Conservation (phyloP, 2,329 filamentous ascomycete genomes). For the Phaeosphaeria sp. region DNA sequence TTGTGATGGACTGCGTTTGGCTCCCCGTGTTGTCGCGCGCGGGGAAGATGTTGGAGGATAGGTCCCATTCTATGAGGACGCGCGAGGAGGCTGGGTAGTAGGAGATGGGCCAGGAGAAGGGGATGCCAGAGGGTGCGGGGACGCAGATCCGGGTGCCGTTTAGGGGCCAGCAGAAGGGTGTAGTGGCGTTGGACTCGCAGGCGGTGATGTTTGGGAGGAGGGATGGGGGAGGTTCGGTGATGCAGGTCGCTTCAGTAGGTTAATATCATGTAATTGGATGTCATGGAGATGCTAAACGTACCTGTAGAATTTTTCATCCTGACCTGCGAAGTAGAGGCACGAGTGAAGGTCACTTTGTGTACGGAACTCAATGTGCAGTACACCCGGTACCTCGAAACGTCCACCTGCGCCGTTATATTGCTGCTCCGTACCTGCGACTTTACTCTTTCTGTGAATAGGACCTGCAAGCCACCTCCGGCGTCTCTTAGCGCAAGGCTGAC, state of each 20-base stretch:
- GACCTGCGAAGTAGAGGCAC: background rate
- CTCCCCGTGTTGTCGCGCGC: slow-evolving; percentile 10
- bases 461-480: background rate
- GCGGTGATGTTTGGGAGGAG: slow-evolving; percentile 6
- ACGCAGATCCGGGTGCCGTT: slow-evolving; percentile 26
- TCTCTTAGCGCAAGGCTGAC: background rate
- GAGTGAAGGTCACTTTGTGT: background rate
- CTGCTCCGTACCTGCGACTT: background rate
- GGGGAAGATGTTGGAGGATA: background rate
- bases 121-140: background rate
- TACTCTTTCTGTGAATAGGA: background rate
- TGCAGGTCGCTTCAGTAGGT: slow-evolving; percentile 12
- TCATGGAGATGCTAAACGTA: background rate
- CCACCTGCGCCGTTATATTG: too few species aligned
- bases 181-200: slow-evolving; percentile 19
- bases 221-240: background rate
- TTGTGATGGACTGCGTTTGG: slow-evolving; percentile 6
- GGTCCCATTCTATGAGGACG: slow-evolving; percentile 10
- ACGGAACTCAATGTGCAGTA: too few species aligned
- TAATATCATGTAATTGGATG: background rate
- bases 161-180: slow-evolving; percentile 26
- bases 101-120: slow-evolving; percentile 18
- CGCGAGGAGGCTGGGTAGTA: slow-evolving; percentile 16
- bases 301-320: slow-evolving; percentile 2
- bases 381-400: too few species aligned